Conservation (phyloP, 129 eudicot genomes). For the sunflower (Helianthus annuus) region DNA sequence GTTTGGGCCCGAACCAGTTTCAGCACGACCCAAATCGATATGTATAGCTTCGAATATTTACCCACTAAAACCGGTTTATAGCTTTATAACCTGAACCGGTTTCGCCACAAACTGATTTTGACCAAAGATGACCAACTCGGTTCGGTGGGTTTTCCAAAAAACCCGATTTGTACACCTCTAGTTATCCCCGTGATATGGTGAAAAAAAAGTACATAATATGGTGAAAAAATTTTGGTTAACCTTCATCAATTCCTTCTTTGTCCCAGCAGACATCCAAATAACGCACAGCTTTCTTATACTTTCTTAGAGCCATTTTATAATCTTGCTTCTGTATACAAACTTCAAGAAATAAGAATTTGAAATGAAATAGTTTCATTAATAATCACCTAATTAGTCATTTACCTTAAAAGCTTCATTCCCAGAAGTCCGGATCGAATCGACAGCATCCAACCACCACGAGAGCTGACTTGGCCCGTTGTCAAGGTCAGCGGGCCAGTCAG, state of each 20-base stretch:
- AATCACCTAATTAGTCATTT: background rate
- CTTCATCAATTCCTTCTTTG: conserved; percentile 95
- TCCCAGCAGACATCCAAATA: conserved; percentile 96
- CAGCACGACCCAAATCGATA: too few relatives aligned
- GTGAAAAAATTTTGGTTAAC: conserved; percentile 29
- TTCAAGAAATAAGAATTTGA: background rate
- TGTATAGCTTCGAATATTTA: too few relatives aligned
- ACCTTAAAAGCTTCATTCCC: conserved; percentile 94
- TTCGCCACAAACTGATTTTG: too few relatives aligned
- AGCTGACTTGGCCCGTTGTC: conserved; percentile 63
- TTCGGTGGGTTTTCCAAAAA: too few relatives aligned
- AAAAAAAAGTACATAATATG: background rate
- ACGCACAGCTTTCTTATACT: conserved; percentile 91
- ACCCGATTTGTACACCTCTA: too few relatives aligned
- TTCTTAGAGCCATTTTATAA: conserved; percentile 84
- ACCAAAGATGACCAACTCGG: too few relatives aligned
- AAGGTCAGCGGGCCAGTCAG: conserved; percentile 92
- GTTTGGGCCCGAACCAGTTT: too few relatives aligned
- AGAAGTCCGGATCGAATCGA: conserved; percentile 64
- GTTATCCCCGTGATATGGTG: too few relatives aligned
- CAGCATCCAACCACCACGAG: conserved; percentile 86
- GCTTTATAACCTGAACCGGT: too few relatives aligned
- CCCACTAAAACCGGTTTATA: too few relatives aligned
- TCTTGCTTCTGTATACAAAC: conserved; percentile 69
- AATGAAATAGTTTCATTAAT: background rate